These are phyloP conservation scores for Tremellales sp. DNA, from an alignment of 1,284 basidiomycete genomes.

Conservation along the genomic window DNA sequence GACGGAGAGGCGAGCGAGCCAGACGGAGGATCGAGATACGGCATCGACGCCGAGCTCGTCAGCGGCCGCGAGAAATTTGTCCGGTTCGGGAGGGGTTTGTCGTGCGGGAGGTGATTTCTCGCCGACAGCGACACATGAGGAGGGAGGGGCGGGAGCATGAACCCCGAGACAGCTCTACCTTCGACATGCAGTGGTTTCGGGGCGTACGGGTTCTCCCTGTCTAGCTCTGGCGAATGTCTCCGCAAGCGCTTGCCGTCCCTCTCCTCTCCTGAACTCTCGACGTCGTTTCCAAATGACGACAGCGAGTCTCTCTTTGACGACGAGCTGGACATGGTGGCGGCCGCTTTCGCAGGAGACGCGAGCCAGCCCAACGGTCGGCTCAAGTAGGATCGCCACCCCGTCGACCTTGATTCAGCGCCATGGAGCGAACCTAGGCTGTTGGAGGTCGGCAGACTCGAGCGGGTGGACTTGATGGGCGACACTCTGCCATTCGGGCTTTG, in stretches of 20 bases:
- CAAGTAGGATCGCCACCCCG: constrained; percentile 19
- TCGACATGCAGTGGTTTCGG: constrained; percentile 14
- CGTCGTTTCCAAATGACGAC: constrained; percentile 25
- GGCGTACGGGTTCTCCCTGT: constrained; percentile 16
- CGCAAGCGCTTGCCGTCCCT: constrained; percentile 21
- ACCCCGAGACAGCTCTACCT: constrained; percentile 26
- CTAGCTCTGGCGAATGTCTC: not conserved
- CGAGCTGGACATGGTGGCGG: not conserved
- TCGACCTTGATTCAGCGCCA: not conserved
- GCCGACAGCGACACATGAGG: constrained; percentile 27
- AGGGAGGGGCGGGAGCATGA: constrained; percentile 35
- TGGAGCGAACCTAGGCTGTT: not conserved
- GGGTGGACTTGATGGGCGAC: not conserved
- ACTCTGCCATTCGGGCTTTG: not conserved
- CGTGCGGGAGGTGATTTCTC: constrained; percentile 11
- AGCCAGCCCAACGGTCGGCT: constrained; percentile 35
- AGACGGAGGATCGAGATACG: constrained; percentile 40
- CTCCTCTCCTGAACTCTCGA: constrained; percentile 27
- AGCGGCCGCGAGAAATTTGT: constrained; percentile 31
- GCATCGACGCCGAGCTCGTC: constrained; percentile 28
- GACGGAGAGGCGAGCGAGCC: constrained; percentile 16
- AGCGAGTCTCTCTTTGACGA: constrained; percentile 23
- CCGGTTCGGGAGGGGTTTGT: constrained; percentile 2
- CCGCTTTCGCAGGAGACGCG: constrained; percentile 23
- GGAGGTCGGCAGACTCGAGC: not conserved